phyloP scores from a whole-genome alignment of 1,139 yeast genomes.

The Hemisphaericaspora xylofermentans region DNA sequence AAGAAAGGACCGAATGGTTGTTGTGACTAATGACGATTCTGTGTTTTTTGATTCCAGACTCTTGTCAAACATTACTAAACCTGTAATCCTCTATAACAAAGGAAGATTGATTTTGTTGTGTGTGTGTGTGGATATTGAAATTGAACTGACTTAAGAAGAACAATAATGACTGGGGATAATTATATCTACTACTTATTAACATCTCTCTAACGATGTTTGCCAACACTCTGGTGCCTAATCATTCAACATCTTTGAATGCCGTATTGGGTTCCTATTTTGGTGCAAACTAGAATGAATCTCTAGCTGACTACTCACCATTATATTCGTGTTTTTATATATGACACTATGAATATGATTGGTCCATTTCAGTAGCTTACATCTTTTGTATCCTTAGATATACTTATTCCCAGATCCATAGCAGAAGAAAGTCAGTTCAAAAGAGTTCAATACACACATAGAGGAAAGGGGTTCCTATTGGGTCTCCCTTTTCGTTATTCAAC shows the following conservation, averaged over 20 bases:
- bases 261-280: conserved; percentile 92
- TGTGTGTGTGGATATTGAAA: conserved; percentile 2
- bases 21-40: too few species aligned
- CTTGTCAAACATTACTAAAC: too few species aligned
- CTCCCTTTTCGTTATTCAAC: too few species aligned
- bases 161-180: conserved; percentile 9
- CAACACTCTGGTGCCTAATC: conserved; percentile 93
- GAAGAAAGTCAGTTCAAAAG: too few species aligned
- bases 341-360: conserved; percentile 53
- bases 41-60: neutral
- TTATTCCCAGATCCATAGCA: conserved; percentile 1
- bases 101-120: neutral
- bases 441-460: neutral
- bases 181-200: neutral
- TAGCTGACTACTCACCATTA: conserved; percentile 75
- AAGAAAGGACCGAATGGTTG: too few species aligned
- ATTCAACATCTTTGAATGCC: conserved; percentile 21
- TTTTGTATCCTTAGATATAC: conserved; percentile 6
- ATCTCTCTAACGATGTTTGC: conserved; percentile 66
- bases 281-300: conserved; percentile 77
- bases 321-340: conserved; percentile 28
- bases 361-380: conserved; percentile 59
- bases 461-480: too few species aligned
- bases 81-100: conserved; percentile 1
- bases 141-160: too few species aligned